Evolutionary conservation across 768 basidiomycete species (phyloP).

Genomic region (Suillus alpinus): DNA sequence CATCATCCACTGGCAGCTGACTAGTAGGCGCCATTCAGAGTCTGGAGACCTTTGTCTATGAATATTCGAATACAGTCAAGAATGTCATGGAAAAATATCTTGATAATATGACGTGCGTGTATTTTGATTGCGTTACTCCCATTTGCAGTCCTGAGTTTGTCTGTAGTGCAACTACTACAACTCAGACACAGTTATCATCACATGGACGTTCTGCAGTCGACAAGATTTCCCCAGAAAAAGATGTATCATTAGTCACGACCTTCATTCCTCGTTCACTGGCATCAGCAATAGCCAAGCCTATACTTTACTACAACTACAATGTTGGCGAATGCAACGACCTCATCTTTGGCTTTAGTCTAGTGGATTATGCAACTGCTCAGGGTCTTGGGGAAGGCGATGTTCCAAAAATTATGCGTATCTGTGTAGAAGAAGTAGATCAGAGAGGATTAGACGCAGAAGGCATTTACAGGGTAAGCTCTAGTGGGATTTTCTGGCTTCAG

Average conservation of each 20-base stretch:
- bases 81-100: slow-evolving; percentile 67
- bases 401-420: slow-evolving; percentile 78
- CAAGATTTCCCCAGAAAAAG: slow-evolving; percentile 68
- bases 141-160: slow-evolving; percentile 4
- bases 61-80: slow-evolving; percentile 65
- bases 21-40: slow-evolving; percentile 46
- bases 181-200: slow-evolving; percentile 69
- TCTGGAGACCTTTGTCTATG: slow-evolving; percentile 74
- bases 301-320: slow-evolving; percentile 71
- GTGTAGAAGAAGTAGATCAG: slow-evolving; percentile 79
- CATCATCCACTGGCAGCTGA: slow-evolving; percentile 8
- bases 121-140: slow-evolving; percentile 12
- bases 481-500: neutral
- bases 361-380: slow-evolving; percentile 85
- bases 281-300: slow-evolving; percentile 64
- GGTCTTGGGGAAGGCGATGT: slow-evolving; percentile 68
- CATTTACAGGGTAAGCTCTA: slow-evolving; percentile 63
- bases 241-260: slow-evolving; percentile 55
- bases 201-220: slow-evolving; percentile 62
- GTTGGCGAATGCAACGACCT: slow-evolving; percentile 87
- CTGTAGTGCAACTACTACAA: slow-evolving; percentile 71
- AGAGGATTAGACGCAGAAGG: slow-evolving; percentile 78
- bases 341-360: slow-evolving; percentile 84
- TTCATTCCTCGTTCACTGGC: slow-evolving; percentile 62
- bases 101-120: slow-evolving; percentile 71